phyloP scores from a whole-genome alignment of 2,329 filamentous ascomycete genomes.

The Cephalotrichum gorgonifer region DNA sequence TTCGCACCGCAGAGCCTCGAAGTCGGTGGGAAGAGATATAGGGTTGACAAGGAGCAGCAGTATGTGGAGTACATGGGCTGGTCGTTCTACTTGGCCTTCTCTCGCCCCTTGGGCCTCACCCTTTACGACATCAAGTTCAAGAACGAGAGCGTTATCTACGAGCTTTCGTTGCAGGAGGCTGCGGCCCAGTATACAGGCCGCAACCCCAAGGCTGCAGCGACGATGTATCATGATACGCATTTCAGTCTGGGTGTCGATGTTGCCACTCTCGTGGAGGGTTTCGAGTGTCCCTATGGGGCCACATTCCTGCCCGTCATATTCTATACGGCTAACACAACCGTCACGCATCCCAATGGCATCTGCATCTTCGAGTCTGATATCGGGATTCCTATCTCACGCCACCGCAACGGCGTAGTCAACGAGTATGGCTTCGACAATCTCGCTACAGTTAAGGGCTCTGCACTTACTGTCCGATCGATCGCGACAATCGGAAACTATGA shows the following conservation, averaged over 20 bases:
- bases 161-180: slow-evolving; percentile 41
- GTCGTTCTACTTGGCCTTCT: slow-evolving; percentile 37
- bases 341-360: slow-evolving; percentile 19
- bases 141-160: slow-evolving; percentile 38
- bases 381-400: slow-evolving; percentile 24
- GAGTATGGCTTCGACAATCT: slow-evolving; percentile 19
- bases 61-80: slow-evolving; percentile 44
- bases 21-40: slow-evolving; percentile 27
- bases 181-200: slow-evolving; percentile 40
- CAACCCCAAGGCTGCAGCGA: slow-evolving; percentile 30
- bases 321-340: slow-evolving; percentile 17
- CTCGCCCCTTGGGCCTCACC: slow-evolving; percentile 30
- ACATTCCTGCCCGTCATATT: slow-evolving; percentile 23
- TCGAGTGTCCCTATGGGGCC: slow-evolving; percentile 27
- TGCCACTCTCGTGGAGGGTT: slow-evolving; percentile 27
- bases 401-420: slow-evolving; percentile 15
- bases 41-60: slow-evolving; percentile 29
- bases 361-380: slow-evolving; percentile 28
- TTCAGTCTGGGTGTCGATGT: slow-evolving; percentile 24
- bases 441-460: slow-evolving; percentile 20
- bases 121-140: slow-evolving; percentile 40
- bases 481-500: slow-evolving; percentile 31
- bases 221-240: slow-evolving; percentile 29
- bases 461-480: slow-evolving; percentile 12
- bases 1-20: slow-evolving; percentile 24